Base-by-base conservation (phyloP, 2,329 filamentous ascomycete genomes). In the Colletotrichum sp. region DNA sequence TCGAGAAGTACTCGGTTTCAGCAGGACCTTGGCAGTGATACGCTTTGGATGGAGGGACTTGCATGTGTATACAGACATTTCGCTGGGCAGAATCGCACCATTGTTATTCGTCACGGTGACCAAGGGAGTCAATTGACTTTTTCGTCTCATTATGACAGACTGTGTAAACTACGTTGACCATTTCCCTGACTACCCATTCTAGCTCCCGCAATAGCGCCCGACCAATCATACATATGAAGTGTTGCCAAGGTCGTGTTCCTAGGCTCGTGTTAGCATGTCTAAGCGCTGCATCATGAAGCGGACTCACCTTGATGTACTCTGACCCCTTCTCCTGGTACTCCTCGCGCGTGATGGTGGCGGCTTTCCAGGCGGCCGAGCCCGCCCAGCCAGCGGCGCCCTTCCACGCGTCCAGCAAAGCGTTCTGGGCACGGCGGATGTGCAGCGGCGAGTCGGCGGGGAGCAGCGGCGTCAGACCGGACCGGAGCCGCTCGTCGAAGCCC, bases 301-400 rank as follows among this genome's bases (percentile, higher is more conserved):
- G 28, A 83, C 89, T 77, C 80, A 91, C 96, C 92, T 98, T 98
- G 83, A 98, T 90, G 87, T 98, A 98, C 80, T 98, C 96, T 27
- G 92, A 89, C 2, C 97, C 97, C 88, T 98, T 98, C 88, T 99
- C 97, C 80, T 91, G 84, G 85, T 95, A 99, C 85, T 98, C 97
- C 79, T 94, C 93, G 80, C 91, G 92, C 3, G 93, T 94, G 57
- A 99, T 90, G 77, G 92, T 93, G 6, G 92, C 92, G 44, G 87
- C 85, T 82, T 89, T 91, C 85, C 93, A 93, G 25, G 89, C 88
- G 36, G 87, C 82, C 2, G 89, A 88, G 15, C 90, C 88, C 22
- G 93, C 94, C 96, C 97, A 99, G 77, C 91, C 89, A 15, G 97
- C 96, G 2, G 97, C 97, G 9, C 97, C 97, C 84, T 91, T 95